These are phyloP conservation scores for Pisolithus marmoratus DNA, from an alignment of 768 basidiomycete genomes.

Conservation along the genomic window DNA sequence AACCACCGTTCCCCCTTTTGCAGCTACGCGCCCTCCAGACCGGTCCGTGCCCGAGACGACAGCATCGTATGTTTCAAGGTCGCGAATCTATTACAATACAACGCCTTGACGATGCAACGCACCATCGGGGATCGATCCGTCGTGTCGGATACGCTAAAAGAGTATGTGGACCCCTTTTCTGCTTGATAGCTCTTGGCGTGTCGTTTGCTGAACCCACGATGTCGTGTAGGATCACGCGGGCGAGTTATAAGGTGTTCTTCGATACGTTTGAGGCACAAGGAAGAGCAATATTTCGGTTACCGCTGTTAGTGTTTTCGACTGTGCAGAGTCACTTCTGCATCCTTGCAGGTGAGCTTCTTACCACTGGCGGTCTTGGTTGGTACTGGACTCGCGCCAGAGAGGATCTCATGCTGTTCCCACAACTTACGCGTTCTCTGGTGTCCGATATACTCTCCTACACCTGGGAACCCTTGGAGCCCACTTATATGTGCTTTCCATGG, in stretches of 20 bases:
- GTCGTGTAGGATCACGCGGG: slow-evolving; percentile 61
- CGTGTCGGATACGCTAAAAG: slow-evolving; percentile 68
- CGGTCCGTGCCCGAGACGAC: slow-evolving; percentile 87
- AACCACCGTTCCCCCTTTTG: background rate
- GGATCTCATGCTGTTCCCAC: too few species aligned
- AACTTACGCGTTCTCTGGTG: too few species aligned
- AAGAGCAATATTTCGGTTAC: slow-evolving; percentile 49
- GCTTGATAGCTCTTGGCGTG: background rate
- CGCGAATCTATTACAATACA: slow-evolving; percentile 90
- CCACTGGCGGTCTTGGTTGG: too few species aligned
- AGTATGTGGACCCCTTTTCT: slow-evolving; percentile 44
- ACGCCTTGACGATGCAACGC: slow-evolving; percentile 84
- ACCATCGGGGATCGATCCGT: slow-evolving; percentile 84
- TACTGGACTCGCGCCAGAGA: too few species aligned
- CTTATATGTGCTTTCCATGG: too few species aligned
- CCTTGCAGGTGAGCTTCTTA: too few species aligned
- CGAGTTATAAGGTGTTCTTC: slow-evolving; percentile 81
- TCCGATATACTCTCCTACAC: too few species aligned
- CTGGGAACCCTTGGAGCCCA: too few species aligned
- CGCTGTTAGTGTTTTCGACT: too few species aligned
- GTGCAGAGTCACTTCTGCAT: too few species aligned
- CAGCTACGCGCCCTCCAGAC: slow-evolving; percentile 92
- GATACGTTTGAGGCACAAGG: slow-evolving; percentile 85
- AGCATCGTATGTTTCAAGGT: slow-evolving; percentile 90
- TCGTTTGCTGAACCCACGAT: background rate